A percentile compares a stretch with the other conserved stretches of the same genome.
Evolutionary conservation across 805 yeast genomes (phyloP).

Genomic region (Ogataea thermomethanolica): DNA sequence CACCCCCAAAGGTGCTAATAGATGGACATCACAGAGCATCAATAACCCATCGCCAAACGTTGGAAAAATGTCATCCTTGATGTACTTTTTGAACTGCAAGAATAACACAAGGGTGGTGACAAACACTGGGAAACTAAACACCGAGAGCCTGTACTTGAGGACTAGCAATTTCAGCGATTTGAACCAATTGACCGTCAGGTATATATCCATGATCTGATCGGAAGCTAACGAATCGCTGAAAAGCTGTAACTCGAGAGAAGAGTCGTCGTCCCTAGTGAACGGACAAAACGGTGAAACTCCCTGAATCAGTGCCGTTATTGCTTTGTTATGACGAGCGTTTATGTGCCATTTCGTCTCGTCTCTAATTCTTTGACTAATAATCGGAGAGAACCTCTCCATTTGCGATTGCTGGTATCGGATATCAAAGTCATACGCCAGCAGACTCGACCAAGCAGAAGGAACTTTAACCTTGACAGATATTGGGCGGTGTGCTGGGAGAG

Average conservation of each 20-base stretch:
- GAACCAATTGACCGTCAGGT: conserved; percentile 48
- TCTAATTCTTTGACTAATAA: conserved; percentile 61
- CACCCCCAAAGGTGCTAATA: conserved; percentile 25
- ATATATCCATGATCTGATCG: conserved; percentile 37
- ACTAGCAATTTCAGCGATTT: conserved; percentile 66
- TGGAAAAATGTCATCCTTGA: conserved; percentile 37
- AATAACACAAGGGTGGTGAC: conserved; percentile 49
- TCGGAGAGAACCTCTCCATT: conserved; percentile 48
- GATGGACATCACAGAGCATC: conserved; percentile 31
- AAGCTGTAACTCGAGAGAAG: conserved; percentile 40
- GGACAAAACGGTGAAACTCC: conserved; percentile 60
- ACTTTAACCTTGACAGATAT: conserved; percentile 46
- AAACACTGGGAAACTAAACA: conserved; percentile 67
- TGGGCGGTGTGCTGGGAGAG: conserved; percentile 42
- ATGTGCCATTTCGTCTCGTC: conserved; percentile 82
- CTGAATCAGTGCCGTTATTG: conserved; percentile 46
- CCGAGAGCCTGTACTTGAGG: conserved; percentile 71
- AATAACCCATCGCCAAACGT: conserved; percentile 46
- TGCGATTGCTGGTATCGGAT: conserved; percentile 28
- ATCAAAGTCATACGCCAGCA: conserved; percentile 47
- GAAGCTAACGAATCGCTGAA: conserved; percentile 43
- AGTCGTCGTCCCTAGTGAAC: conserved; percentile 21
- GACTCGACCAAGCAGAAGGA: conserved; percentile 58
- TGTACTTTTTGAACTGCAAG: conserved; percentile 51
- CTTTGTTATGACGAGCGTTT: conserved; percentile 39